Evolutionary conservation across 192 early-diverging fungal species (phyloP).

Genomic region (Linnemannia elongata): DNA sequence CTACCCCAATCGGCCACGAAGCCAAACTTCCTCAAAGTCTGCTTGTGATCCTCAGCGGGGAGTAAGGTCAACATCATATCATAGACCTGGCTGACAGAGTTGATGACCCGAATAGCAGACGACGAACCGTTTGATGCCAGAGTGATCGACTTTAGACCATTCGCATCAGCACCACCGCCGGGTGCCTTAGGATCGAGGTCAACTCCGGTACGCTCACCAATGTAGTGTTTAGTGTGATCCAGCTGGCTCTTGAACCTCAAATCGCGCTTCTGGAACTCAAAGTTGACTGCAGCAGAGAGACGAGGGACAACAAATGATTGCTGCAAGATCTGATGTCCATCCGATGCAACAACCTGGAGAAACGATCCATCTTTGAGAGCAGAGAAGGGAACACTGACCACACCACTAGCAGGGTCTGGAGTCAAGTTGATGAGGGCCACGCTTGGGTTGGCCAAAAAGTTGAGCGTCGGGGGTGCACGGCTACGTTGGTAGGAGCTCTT

Average conservation of each 20-base stretch:
- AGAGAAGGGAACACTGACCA: conserved; percentile 23
- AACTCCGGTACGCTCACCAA: conserved; percentile 42
- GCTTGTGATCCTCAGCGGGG: conserved; percentile 2
- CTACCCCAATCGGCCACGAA: conserved; percentile 56
- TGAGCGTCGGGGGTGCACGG: conserved; percentile 13
- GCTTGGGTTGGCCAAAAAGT: conserved; percentile 44
- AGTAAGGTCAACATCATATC: conserved; percentile 51
- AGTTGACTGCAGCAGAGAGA: not conserved
- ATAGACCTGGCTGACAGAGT: conserved; percentile 51
- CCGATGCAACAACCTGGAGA: conserved; percentile 34
- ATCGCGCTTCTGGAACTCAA: conserved; percentile 35
- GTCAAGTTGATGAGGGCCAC: conserved; percentile 29
- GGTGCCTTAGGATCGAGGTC: conserved; percentile 27
- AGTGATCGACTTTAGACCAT: conserved; percentile 23
- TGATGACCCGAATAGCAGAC: conserved; percentile 43
- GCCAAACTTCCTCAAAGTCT: conserved; percentile 35
- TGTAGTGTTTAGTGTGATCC: conserved; percentile 44
- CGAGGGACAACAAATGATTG: conserved; percentile 21
- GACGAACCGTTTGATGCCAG: conserved; percentile 27
- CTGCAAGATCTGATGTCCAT: conserved; percentile 40
- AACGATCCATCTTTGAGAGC: conserved; percentile 36
- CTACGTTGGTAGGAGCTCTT: not conserved
- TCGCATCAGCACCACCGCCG: not conserved
- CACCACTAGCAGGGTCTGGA: conserved; percentile 19
- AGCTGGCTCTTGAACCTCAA: conserved; percentile 43